These are phyloP conservation scores for Aspergillus luchuensis DNA, from an alignment of 2,329 filamentous ascomycete genomes.

Conservation along the genomic window DNA sequence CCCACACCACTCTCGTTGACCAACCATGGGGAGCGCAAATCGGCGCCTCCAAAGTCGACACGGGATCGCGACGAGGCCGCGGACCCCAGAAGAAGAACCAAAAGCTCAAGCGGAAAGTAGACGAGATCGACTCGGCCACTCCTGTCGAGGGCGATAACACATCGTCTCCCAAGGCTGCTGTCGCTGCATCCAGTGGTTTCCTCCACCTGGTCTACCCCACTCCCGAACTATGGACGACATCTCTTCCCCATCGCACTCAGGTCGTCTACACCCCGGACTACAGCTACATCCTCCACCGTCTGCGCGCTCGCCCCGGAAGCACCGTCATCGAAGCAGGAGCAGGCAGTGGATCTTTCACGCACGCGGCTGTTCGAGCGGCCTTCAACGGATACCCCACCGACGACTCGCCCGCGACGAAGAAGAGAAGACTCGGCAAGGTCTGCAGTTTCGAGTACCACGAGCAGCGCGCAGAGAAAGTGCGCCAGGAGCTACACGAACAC, in stretches of 20 bases:
- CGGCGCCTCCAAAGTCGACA: slow-evolving; percentile 85
- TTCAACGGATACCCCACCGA: slow-evolving; percentile 47
- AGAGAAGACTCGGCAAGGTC: slow-evolving; percentile 45
- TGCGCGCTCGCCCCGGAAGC: slow-evolving; percentile 49
- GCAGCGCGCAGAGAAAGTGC: slow-evolving; percentile 45
- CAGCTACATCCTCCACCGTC: slow-evolving; percentile 54
- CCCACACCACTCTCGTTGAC: slow-evolving; percentile 73
- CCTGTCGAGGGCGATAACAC: slow-evolving; percentile 21
- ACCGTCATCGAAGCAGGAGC: slow-evolving; percentile 55
- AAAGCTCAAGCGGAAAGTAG: slow-evolving; percentile 52
- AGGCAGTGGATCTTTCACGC: slow-evolving; percentile 55
- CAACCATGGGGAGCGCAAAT: slow-evolving; percentile 92
- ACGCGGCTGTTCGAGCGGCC: slow-evolving; percentile 52
- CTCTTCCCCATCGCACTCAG: slow-evolving; percentile 55
- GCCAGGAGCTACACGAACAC: slow-evolving; percentile 47
- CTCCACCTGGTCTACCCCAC: slow-evolving; percentile 53
- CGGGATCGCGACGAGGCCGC: slow-evolving; percentile 79
- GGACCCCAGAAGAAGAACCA: slow-evolving; percentile 69
- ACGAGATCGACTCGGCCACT: slow-evolving; percentile 41
- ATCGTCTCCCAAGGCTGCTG: slow-evolving; percentile 29
- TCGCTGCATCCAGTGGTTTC: slow-evolving; percentile 50
- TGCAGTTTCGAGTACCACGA: slow-evolving; percentile 55
- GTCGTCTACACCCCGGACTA: slow-evolving; percentile 58
- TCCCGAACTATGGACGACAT: slow-evolving; percentile 53
- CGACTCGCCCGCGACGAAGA: slow-evolving; percentile 21